Evolutionary conservation across 768 basidiomycete genomes (phyloP).

Genomic region (Calvatia gigantea): DNA sequence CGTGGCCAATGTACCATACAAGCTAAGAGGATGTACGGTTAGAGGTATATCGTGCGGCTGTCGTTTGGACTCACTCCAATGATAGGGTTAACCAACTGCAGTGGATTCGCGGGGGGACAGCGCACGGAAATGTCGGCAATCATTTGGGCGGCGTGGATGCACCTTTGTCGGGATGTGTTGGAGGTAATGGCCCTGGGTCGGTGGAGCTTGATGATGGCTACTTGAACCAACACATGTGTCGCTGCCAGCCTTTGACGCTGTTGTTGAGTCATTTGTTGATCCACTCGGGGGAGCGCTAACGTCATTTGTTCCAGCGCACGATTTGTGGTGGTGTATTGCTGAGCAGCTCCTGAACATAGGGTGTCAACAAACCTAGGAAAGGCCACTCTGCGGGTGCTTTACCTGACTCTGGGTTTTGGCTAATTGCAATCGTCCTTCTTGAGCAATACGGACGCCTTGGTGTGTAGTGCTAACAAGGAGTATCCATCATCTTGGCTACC

Average conservation of each 20-base stretch:
- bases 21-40: not conserved
- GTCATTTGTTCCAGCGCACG: conserved; percentile 21
- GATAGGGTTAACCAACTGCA: conserved; percentile 2
- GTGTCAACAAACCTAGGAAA: not conserved
- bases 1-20: conserved; percentile 7
- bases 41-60: too few relatives aligned
- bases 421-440: conserved; percentile 11
- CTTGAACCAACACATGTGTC: conserved; percentile 29
- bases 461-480: conserved; percentile 22
- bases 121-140: conserved; percentile 5
- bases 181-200: not conserved
- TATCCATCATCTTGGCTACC: conserved; percentile 22
- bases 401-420: conserved; percentile 8
- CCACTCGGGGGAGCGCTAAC: conserved; percentile 19
- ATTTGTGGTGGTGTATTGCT: conserved; percentile 6
- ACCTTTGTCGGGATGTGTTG: conserved; percentile 4
- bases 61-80: conserved; percentile 5
- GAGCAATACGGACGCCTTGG: conserved; percentile 26
- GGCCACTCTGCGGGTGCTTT: not conserved
- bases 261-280: conserved; percentile 16
- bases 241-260: conserved; percentile 23
- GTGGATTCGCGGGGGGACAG: not conserved
- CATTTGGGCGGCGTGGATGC: not conserved
- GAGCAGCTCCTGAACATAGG: not conserved
- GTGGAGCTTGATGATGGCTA: conserved; percentile 29